Evolutionary conservation across 345 rosid genomes (phyloP).

Genomic region (Camelina neglecta): DNA sequence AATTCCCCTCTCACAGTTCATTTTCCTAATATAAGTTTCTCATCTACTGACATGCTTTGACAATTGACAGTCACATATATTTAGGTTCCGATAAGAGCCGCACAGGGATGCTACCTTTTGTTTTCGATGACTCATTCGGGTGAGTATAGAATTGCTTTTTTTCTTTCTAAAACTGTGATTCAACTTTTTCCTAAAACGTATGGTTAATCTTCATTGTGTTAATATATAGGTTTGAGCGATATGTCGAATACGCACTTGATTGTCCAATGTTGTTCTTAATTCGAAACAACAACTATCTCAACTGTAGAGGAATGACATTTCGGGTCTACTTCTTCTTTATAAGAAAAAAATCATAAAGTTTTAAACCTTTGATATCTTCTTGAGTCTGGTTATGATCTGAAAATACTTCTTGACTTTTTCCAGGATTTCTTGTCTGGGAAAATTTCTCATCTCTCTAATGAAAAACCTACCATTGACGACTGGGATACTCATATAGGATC

Average conservation of each 20-base stretch:
- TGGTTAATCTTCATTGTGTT: background rate
- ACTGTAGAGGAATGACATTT: slow-evolving; percentile 85
- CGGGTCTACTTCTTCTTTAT: slow-evolving; percentile 50
- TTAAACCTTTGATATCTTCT: slow-evolving; percentile 38
- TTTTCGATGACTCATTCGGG: slow-evolving; percentile 88
- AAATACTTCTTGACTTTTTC: background rate
- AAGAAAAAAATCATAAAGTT: too few species aligned
- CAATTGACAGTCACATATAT: slow-evolving; percentile 83
- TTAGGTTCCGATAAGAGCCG: slow-evolving; percentile 72
- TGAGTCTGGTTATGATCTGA: background rate
- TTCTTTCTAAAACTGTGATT: background rate
- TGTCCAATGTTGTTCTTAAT: slow-evolving; percentile 84
- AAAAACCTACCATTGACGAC: slow-evolving; percentile 72
- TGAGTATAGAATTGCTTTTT: slow-evolving; percentile 40
- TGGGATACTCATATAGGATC: slow-evolving; percentile 91
- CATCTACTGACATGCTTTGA: slow-evolving; percentile 24
- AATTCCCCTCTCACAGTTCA: too few species aligned
- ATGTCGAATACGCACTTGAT: slow-evolving; percentile 93
- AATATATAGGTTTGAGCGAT: slow-evolving; percentile 83
- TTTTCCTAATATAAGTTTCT: background rate
- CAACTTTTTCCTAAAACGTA: background rate
- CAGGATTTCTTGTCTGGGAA: slow-evolving; percentile 61
- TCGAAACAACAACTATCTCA: slow-evolving; percentile 66
- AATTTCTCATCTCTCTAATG: slow-evolving; percentile 73
- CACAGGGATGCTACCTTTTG: slow-evolving; percentile 88